phyloP scores from a whole-genome alignment of 345 rosid species.

The Toxicodendron radicans region DNA sequence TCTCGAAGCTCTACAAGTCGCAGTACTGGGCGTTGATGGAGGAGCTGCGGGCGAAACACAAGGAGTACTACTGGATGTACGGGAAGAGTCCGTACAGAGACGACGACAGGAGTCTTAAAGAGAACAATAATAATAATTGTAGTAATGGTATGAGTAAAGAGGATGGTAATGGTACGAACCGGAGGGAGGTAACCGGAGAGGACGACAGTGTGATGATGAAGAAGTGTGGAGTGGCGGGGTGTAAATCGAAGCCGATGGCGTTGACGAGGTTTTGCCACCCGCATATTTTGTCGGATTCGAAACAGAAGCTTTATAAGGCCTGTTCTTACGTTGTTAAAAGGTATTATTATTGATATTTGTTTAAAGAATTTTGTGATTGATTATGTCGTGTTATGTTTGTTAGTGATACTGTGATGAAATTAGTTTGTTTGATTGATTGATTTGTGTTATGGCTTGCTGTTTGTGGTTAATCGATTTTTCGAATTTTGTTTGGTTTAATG shows the following conservation, averaged over 20 bases:
- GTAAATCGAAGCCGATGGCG: slow-evolving; percentile 45
- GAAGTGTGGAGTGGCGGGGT: slow-evolving; percentile 28
- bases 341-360: slow-evolving; percentile 11
- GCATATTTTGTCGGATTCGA: slow-evolving; percentile 42
- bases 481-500: no score
- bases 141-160: not conserved
- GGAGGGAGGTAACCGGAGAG: slow-evolving; percentile 10
- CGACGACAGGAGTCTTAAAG: not conserved
- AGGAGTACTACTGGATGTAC: slow-evolving; percentile 57
- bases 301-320: slow-evolving; percentile 41
- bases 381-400: not conserved
- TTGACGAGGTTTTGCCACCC: slow-evolving; percentile 39
- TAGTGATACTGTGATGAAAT: no score
- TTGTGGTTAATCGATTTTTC: no score
- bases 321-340: slow-evolving; percentile 42
- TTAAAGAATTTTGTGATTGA: not conserved
- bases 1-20: slow-evolving; percentile 33
- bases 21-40: slow-evolving; percentile 74
- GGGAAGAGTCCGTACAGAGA: slow-evolving; percentile 61
- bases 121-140: not conserved
- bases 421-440: no score
- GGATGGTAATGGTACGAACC: not conserved
- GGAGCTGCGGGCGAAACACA: slow-evolving; percentile 52
- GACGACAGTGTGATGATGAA: not conserved
- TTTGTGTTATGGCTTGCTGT: no score